Conservation (phyloP, 345 rosid genomes). For the Salix koriyanagi region DNA sequence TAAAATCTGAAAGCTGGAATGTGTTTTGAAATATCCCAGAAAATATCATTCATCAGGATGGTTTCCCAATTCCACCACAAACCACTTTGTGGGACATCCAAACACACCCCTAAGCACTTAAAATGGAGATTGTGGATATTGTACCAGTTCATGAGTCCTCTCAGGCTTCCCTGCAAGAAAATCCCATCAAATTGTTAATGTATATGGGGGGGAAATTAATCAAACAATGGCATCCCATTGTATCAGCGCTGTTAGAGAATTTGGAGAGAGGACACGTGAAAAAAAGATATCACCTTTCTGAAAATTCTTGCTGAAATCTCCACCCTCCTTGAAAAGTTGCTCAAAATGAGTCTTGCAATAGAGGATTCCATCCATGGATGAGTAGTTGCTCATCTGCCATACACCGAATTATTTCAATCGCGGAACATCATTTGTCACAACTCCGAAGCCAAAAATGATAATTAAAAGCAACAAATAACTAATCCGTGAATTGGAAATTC, state of each 20-base stretch:
- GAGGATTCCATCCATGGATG: conserved; percentile 96
- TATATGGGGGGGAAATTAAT: not conserved
- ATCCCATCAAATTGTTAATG: not conserved
- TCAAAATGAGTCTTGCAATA: conserved; percentile 97
- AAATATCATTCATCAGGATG: not conserved
- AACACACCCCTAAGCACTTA: not conserved
- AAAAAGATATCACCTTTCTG: conserved; percentile 45
- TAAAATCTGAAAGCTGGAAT: not conserved
- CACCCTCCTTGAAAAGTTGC: conserved; percentile 98
- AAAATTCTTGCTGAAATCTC: conserved; percentile 94
- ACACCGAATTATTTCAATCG: not conserved
- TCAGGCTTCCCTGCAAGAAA: conserved; percentile 24
- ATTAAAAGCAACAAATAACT: not conserved
- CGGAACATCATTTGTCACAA: not conserved
- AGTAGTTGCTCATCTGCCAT: conserved; percentile 90
- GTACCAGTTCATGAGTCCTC: conserved; percentile 50
- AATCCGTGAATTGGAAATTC: not conserved
- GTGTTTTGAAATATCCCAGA: not conserved
- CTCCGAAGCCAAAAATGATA: not conserved
- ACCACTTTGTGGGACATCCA: not conserved
- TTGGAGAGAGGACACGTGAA: not conserved
- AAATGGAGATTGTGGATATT: not conserved
- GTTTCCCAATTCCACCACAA: not conserved
- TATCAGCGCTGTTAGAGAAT: not conserved
- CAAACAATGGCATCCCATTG: not conserved